Base-by-base conservation (phyloP, 768 basidiomycete species). In the Termitomyces eurrhizus region DNA sequence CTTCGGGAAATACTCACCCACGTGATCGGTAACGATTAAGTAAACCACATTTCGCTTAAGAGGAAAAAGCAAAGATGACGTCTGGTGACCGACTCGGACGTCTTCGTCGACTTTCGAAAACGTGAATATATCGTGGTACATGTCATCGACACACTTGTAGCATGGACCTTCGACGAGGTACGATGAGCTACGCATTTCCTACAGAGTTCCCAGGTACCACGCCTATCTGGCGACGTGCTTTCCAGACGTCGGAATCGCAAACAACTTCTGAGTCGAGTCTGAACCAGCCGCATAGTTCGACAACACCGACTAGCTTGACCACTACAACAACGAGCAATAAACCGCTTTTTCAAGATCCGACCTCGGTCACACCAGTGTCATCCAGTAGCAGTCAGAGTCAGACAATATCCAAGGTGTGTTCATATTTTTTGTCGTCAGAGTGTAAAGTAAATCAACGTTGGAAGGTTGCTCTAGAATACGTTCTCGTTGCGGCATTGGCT, bases 381-480 rank as follows among this genome's bases (percentile, higher is more conserved):
- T 6, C 35, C 12, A 42, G 29, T 29, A 49, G 46, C 36, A 48
- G 24, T 33, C 45, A 33, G 2, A 61, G 57, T 29, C 59, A 61
- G 32, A 45, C 61, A 54, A 45, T 72, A 26, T 64, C 68, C 14
- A 73, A 70, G 67, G 73, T 73, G 51, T 48, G 66, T 57, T 29
- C 26, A 18, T 7, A 11, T 24, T 56, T 44, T 9, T 32, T 24
- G 7, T 11, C 7, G 42, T 12, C 6, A 53, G 32, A 32, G 18
- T 26, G 12, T 42, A 12, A 56, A 62, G 7, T 4, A 21, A 56
- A 8, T 12, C 44, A 36, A 36, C 35, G 7, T 4, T 29, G 21
- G 41, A 39, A 76, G 75, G 52, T 67, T 41, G 66, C 71, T 8
- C 56, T 76, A 18, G 70, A 73, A 65, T 76, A 72, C 46, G 56